Evolutionary conservation across 1,284 basidiomycete species (phyloP).

Genomic region (Phellinidium pouzarii): DNA sequence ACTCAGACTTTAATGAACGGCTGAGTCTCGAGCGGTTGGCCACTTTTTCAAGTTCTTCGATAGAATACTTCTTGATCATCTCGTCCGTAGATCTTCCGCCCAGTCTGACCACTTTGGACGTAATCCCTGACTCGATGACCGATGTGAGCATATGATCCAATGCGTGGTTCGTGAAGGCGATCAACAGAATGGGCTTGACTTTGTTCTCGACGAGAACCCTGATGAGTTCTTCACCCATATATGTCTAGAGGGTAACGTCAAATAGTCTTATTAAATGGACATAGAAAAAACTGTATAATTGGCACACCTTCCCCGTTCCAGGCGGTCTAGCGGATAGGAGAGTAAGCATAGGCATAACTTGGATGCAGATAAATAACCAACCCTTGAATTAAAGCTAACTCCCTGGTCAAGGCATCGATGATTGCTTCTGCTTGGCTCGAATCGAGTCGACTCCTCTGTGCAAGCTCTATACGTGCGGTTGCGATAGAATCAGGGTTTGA

Average conservation of each 20-base stretch:
- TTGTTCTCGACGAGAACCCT: slow-evolving; percentile 50
- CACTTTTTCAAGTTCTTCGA: slow-evolving; percentile 47
- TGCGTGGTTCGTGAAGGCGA: slow-evolving; percentile 73
- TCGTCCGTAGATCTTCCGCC: slow-evolving; percentile 57
- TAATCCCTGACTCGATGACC: slow-evolving; percentile 56
- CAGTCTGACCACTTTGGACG: slow-evolving; percentile 53
- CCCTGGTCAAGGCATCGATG: slow-evolving; percentile 49
- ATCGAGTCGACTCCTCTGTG: slow-evolving; percentile 46
- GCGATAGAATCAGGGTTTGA: slow-evolving; percentile 33
- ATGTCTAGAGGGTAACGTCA: slow-evolving; percentile 38
- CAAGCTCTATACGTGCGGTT: slow-evolving; percentile 36
- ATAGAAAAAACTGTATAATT: neutral
- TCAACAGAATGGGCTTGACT: slow-evolving; percentile 53
- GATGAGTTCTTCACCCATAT: slow-evolving; percentile 58
- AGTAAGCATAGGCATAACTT: neutral
- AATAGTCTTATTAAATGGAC: slow-evolving; percentile 5
- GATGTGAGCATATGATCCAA: slow-evolving; percentile 62
- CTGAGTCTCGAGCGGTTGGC: slow-evolving; percentile 38
- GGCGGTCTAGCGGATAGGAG: slow-evolving; percentile 44
- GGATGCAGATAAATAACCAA: slow-evolving; percentile 28
- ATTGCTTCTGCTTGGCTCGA: slow-evolving; percentile 63
- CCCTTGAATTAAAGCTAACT: slow-evolving; percentile 67
- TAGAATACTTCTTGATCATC: slow-evolving; percentile 46
- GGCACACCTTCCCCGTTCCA: slow-evolving; percentile 63
- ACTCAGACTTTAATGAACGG: slow-evolving; percentile 27